Percentiles rank a stretch among this genome's conserved stretches.
Conservation (phyloP, 805 yeast species). For the Vanderwaltozyma verrucispora region DNA sequence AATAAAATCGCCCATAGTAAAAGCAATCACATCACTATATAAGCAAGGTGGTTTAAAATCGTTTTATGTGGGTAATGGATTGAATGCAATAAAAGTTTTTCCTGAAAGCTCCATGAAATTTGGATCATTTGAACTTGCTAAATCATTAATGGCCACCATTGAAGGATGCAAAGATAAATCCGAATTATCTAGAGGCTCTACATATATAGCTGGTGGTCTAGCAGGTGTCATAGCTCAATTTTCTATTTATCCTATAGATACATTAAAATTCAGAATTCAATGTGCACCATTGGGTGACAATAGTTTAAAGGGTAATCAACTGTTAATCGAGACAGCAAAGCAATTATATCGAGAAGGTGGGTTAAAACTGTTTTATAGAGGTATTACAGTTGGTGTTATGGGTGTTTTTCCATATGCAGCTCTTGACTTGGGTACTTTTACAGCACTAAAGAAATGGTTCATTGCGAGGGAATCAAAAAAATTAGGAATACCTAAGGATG, state of each 20-base stretch:
- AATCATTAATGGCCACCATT: slow-evolving; percentile 55
- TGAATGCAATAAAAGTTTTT: slow-evolving; percentile 85
- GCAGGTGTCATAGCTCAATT: slow-evolving; percentile 94
- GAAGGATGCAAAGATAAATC: slow-evolving; percentile 69
- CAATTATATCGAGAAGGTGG: slow-evolving; percentile 79
- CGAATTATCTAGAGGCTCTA: slow-evolving; percentile 62
- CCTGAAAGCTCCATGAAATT: slow-evolving; percentile 97
- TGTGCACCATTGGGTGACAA: slow-evolving; percentile 72
- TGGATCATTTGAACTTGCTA: slow-evolving; percentile 87
- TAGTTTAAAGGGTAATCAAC: slow-evolving; percentile 44
- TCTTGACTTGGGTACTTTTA: slow-evolving; percentile 85
- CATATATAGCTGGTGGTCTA: slow-evolving; percentile 88
- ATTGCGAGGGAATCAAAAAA: slow-evolving; percentile 49
- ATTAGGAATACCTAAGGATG: slow-evolving; percentile 44
- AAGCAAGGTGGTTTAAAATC: slow-evolving; percentile 80
- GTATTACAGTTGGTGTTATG: slow-evolving; percentile 79
- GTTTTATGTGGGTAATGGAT: slow-evolving; percentile 91
- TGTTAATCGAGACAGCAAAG: slow-evolving; percentile 57
- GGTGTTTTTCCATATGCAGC: slow-evolving; percentile 99
- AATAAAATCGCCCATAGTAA: slow-evolving; percentile 62
- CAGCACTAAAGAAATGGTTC: slow-evolving; percentile 73
- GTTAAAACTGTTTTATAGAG: slow-evolving; percentile 67
- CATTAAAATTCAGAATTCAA: slow-evolving; percentile 85
- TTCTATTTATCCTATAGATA: slow-evolving; percentile 90
- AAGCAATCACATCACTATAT: slow-evolving; percentile 75